Conservation (phyloP, 805 yeast species). For the Starmera quercuum region DNA sequence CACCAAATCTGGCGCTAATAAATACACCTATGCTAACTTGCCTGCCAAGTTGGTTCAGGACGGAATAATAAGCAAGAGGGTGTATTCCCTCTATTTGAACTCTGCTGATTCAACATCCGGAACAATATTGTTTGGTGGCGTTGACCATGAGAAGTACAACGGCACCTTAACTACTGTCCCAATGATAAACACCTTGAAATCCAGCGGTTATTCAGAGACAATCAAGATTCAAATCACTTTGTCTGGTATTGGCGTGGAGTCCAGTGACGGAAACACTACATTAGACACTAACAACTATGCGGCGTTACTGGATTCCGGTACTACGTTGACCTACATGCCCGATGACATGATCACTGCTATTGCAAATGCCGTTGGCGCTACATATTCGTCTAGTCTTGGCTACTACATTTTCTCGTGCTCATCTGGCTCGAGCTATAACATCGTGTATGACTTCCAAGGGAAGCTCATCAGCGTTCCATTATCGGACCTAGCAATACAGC, state of each 20-base stretch:
- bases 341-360: constrained; percentile 23
- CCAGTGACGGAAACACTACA: background rate
- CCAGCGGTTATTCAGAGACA: constrained; percentile 21
- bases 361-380: constrained; percentile 34
- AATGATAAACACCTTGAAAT: constrained; percentile 33
- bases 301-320: constrained; percentile 39
- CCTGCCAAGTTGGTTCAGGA: constrained; percentile 52
- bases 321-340: constrained; percentile 39
- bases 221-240: constrained; percentile 39
- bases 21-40: constrained; percentile 51
- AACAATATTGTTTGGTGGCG: constrained; percentile 63
- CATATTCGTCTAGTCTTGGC: constrained; percentile 31
- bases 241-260: constrained; percentile 1
- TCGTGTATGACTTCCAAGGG: constrained; percentile 52
- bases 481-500: constrained; percentile 21
- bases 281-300: constrained; percentile 18
- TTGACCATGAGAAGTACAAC: constrained; percentile 53
- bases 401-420: constrained; percentile 42
- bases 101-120: constrained; percentile 35
- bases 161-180: constrained; percentile 47
- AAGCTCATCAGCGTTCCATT: constrained; percentile 45
- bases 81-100: constrained; percentile 59
- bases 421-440: constrained; percentile 19
- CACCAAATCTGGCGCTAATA: constrained; percentile 6
- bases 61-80: constrained; percentile 47